Percentiles rank a stretch among this genome's conserved stretches.
phyloP scores from a whole-genome alignment of 73 alveolate species.

The Urostyla sp. region DNA sequence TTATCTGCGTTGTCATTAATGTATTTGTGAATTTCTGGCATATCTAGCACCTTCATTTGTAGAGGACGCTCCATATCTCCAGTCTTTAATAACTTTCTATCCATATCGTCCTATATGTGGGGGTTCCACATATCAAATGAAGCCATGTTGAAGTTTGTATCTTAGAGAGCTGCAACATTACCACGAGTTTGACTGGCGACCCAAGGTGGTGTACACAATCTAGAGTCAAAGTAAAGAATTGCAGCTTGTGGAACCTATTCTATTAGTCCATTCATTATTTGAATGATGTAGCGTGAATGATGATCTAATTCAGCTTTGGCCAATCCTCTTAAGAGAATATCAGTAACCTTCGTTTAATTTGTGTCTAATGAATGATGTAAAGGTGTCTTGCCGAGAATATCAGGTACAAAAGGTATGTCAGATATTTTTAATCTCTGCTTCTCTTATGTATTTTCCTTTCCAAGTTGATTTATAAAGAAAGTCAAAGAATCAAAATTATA shows the following conservation, averaged over 20 bases:
- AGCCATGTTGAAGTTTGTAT: conserved; percentile 31
- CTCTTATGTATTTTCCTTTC: conserved; percentile 4
- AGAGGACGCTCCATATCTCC: conserved; percentile 29
- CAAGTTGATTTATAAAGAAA: background rate
- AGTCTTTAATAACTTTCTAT: conserved; percentile 11
- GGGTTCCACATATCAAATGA: conserved; percentile 27
- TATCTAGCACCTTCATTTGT: conserved; percentile 5
- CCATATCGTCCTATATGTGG: background rate
- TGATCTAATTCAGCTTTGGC: conserved; percentile 36
- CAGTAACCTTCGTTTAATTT: conserved; percentile 35
- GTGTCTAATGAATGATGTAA: conserved; percentile 29
- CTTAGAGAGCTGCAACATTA: conserved; percentile 17
- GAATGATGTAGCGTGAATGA: conserved; percentile 14
- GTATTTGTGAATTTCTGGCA: conserved; percentile 36
- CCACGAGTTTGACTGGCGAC: conserved; percentile 26
- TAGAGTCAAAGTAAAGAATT: conserved; percentile 1
- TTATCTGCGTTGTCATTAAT: conserved; percentile 32
- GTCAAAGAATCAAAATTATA: conserved; percentile 1
- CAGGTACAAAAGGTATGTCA: conserved; percentile 17
- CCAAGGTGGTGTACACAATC: conserved; percentile 19
- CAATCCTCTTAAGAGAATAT: conserved; percentile 16
- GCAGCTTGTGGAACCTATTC: conserved; percentile 26
- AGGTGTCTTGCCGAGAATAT: conserved; percentile 18
- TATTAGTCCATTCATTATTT: conserved; percentile 4
- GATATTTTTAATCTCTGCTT: conserved; percentile 1